Base-by-base conservation (phyloP, 2,329 filamentous ascomycete species). In the Diaporthe amygdali region DNA sequence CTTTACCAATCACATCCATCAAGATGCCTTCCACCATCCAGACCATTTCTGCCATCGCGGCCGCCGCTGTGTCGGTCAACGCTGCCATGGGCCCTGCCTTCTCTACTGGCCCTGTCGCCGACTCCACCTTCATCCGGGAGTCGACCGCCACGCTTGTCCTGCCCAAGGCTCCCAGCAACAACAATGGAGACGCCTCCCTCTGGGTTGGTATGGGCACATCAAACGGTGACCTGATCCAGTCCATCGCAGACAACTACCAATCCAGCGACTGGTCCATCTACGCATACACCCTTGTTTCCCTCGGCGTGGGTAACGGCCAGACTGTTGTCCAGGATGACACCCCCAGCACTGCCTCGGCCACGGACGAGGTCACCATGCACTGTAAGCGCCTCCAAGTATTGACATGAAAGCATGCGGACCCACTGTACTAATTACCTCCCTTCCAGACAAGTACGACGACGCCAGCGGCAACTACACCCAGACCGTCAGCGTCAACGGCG, bases 141-240 rank as follows among this genome's bases (percentile, higher is more conserved):
- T 78, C 84, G 4, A 83, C 78, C 20, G 82, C 84, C 2, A 86
- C 84, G 7, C 78, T 86, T 20, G 75, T 83, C 20, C 78, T 85
- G 5, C 84, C 84, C 5, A 75, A 79, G 0, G 74, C 76, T 1
- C 83, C 84, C 2, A 80, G 76, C 41, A 78, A 79, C 44, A 79
- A 78, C 47, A 77, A 76, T 6, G 82, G 82, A 37, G 79, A 81
- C 68, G 74, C 81, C 25, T 83, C 83, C 78, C 69, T 86, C 22
- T 86, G 84, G 85, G 82, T 85, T 20, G 84, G 85, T 15, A 85
- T 86, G 83, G 84, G 84, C 5, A 86, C 83, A 5, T 82, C 81
- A 5, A 81, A 81, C n/a, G 83, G 82, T 30, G 81, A 86, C 69
- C 73, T 86, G 75, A 83, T 86, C 70, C 84, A 86, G 78, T 84